phyloP scores from a whole-genome alignment of 2,329 filamentous ascomycete species.

The Pyrenophora seminiperda region DNA sequence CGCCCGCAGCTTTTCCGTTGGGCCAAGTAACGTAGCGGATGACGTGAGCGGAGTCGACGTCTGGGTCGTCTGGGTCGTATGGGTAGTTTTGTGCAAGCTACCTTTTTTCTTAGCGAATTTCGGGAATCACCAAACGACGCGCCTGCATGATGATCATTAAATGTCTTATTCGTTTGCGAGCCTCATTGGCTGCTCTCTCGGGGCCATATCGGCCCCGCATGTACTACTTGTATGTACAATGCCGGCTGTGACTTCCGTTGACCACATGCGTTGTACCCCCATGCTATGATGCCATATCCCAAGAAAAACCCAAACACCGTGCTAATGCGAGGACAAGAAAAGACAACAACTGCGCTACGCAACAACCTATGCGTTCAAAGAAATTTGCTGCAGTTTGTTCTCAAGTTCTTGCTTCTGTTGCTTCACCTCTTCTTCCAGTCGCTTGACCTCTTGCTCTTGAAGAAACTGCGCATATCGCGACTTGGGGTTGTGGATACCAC shows the following conservation, averaged over 20 bases:
- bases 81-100: too few relatives aligned
- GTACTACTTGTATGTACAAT: conserved; percentile 20
- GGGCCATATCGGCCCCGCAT: conserved; percentile 33
- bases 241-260: conserved; percentile 11
- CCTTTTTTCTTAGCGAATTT: conserved; percentile 7
- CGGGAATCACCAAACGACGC: conserved; percentile 8
- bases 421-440: conserved; percentile 71
- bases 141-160: background rate
- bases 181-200: conserved; percentile 19
- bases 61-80: too few relatives aligned
- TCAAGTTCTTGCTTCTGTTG: conserved; percentile 45
- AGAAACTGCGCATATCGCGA: conserved; percentile 90
- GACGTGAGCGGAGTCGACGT: conserved; percentile 16
- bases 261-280: conserved; percentile 10
- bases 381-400: conserved; percentile 39
- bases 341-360: background rate
- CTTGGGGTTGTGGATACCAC: conserved; percentile 97
- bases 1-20: conserved; percentile 7
- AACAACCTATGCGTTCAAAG: conserved; percentile 27
- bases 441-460: conserved; percentile 71
- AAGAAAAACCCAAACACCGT: conserved; percentile 46
- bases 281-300: conserved; percentile 16
- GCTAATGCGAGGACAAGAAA: conserved; percentile 22
- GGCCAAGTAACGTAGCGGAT: background rate
- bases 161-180: conserved; percentile 18